Conservation (phyloP, 139 green algal species). For the Ettlia oleoabundans region DNA sequence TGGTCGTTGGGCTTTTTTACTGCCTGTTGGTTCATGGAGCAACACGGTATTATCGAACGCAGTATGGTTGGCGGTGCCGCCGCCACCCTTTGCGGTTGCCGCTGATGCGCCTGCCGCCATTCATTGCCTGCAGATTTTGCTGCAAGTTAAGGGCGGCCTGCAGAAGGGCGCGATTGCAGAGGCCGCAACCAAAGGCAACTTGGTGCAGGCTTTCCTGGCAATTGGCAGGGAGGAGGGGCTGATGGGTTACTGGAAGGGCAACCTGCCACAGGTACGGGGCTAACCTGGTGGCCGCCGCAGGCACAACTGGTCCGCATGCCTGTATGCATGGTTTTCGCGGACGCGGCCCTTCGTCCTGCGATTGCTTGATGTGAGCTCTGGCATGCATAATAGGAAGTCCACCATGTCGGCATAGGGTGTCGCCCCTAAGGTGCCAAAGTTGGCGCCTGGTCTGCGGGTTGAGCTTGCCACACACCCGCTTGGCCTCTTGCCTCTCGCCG, state of each 20-base stretch:
- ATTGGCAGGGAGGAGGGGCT: slow-evolving; percentile 84
- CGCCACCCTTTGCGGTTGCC: too few relatives aligned
- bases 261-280: slow-evolving; percentile 80
- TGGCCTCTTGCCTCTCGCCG: too few relatives aligned
- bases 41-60: too few relatives aligned
- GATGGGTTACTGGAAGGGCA: slow-evolving; percentile 85
- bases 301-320: background rate
- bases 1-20: background rate
- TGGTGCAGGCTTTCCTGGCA: slow-evolving; percentile 70
- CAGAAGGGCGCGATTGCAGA: slow-evolving; percentile 53
- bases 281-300: background rate
- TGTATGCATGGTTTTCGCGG: background rate
- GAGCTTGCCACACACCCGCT: too few relatives aligned
- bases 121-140: slow-evolving; percentile 68
- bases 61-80: too few relatives aligned
- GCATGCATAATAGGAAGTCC: too few relatives aligned
- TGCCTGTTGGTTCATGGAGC: background rate
- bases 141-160: slow-evolving; percentile 67
- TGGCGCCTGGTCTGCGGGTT: too few relatives aligned
- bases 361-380: too few relatives aligned
- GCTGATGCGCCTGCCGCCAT: background rate
- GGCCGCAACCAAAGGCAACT: slow-evolving; percentile 57
- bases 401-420: too few relatives aligned
- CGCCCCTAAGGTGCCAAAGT: too few relatives aligned
- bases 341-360: too few relatives aligned